Evolutionary conservation across 2,329 filamentous ascomycete species (phyloP).

Genomic region (Ceratocystis albifundus): DNA sequence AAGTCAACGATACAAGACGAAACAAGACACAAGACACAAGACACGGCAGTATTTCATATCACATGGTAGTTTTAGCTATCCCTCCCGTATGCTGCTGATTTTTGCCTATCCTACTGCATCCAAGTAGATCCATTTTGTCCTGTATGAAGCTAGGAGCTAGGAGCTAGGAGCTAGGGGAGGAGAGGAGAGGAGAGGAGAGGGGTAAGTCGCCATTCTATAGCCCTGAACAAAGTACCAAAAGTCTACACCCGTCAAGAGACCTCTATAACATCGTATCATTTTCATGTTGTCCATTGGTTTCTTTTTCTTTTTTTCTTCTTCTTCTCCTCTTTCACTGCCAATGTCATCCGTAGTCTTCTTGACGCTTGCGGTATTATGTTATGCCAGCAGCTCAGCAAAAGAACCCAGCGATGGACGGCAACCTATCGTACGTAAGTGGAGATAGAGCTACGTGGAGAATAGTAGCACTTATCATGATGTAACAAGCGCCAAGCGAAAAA

Average conservation of each 20-base stretch:
- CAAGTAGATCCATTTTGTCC: neutral
- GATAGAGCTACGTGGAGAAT: neutral
- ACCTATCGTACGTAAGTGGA: neutral
- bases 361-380: constrained; percentile 1
- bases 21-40: neutral
- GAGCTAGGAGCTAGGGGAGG: too few relatives aligned
- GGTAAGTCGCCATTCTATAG: too few relatives aligned
- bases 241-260: neutral
- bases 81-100: neutral
- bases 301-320: neutral
- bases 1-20: neutral
- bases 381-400: constrained; percentile 11
- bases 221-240: neutral
- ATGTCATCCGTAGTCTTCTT: neutral
- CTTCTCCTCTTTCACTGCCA: neutral
- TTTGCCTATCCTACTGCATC: neutral
- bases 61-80: neutral
- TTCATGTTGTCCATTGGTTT: neutral
- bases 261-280: neutral
- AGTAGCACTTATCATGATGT: neutral
- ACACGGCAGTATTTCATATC: neutral
- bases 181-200: too few relatives aligned
- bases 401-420: neutral
- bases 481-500: neutral
- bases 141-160: too few relatives aligned